These are phyloP conservation scores for Bipolaris bicolor DNA, from an alignment of 2,329 filamentous ascomycete species.

Conservation along the genomic window DNA sequence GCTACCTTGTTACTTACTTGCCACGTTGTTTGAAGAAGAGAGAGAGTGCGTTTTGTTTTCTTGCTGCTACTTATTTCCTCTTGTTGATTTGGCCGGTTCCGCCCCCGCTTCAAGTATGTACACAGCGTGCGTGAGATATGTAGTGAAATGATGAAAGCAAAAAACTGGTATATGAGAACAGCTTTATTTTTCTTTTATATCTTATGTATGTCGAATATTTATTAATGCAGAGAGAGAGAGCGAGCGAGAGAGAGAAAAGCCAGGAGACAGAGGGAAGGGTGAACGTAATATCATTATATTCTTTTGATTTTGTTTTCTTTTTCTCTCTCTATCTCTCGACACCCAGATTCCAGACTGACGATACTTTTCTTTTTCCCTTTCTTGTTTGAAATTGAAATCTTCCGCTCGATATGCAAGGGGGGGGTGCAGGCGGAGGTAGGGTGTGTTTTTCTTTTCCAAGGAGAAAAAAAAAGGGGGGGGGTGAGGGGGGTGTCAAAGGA, in stretches of 20 bases:
- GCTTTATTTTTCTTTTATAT: no score
- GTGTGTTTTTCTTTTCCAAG: no score
- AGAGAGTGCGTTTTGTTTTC: slow-evolving; percentile 2
- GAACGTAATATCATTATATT: not conserved
- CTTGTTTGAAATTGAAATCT: not conserved
- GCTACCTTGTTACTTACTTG: slow-evolving; percentile 6
- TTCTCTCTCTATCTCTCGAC: not conserved
- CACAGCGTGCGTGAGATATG: slow-evolving; percentile 18
- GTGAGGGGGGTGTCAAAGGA: no score
- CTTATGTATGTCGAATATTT: not conserved
- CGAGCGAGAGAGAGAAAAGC: no score
- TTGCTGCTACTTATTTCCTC: no score
- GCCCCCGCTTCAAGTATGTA: slow-evolving; percentile 7
- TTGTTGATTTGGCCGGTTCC: slow-evolving; percentile 4
- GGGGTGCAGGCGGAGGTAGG: no score
- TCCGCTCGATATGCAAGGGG: no score
- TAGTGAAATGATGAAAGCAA: slow-evolving; percentile 24
- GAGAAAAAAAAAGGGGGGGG: no score
- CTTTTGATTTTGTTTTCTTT: not conserved
- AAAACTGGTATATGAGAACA: slow-evolving; percentile 1
- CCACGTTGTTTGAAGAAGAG: not conserved
- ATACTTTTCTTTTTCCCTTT: not conserved
- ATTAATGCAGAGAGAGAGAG: not conserved
- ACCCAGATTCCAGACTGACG: no score
- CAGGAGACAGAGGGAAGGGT: no score